Evolutionary conservation across 2,329 filamentous ascomycete species (phyloP).

Genomic region (Tolypocladium ophioglossoides): DNA sequence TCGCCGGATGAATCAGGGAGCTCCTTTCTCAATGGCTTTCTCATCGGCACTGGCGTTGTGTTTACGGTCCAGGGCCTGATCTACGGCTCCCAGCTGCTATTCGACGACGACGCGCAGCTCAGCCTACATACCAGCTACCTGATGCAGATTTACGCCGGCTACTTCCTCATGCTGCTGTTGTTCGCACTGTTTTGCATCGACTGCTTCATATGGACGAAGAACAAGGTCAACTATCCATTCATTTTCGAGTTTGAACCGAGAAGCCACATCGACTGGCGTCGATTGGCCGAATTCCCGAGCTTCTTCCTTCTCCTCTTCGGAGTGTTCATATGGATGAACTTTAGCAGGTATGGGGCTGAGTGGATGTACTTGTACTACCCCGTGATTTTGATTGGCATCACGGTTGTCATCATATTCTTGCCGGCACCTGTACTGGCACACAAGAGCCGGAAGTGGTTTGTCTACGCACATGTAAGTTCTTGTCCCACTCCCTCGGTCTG

Average conservation of each 20-base stretch:
- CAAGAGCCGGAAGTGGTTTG: conserved; percentile 72
- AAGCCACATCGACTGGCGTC: conserved; percentile 79
- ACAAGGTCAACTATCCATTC: conserved; percentile 92
- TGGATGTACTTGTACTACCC: conserved; percentile 79
- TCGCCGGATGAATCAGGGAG: conserved; percentile 44
- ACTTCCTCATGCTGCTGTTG: conserved; percentile 73
- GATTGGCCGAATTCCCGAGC: conserved; percentile 76
- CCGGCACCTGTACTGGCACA: conserved; percentile 67
- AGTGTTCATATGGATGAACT: conserved; percentile 82
- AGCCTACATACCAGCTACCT: conserved; percentile 53
- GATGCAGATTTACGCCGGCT: conserved; percentile 85
- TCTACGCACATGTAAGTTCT: conserved; percentile 69
- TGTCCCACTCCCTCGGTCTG: neutral
- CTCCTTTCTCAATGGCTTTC: conserved; percentile 51
- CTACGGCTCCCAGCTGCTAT: conserved; percentile 44
- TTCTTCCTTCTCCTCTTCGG: conserved; percentile 73
- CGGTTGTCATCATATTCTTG: conserved; percentile 59
- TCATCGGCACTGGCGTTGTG: conserved; percentile 57
- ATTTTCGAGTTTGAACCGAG: conserved; percentile 93
- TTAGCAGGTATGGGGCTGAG: conserved; percentile 54
- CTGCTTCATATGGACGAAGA: conserved; percentile 70
- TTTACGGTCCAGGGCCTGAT: conserved; percentile 57
- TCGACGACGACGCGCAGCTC: conserved; percentile 35
- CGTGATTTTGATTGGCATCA: conserved; percentile 63
- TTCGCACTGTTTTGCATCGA: conserved; percentile 78